Conservation (phyloP, 1,139 yeast species). For the Pichia sp. region DNA sequence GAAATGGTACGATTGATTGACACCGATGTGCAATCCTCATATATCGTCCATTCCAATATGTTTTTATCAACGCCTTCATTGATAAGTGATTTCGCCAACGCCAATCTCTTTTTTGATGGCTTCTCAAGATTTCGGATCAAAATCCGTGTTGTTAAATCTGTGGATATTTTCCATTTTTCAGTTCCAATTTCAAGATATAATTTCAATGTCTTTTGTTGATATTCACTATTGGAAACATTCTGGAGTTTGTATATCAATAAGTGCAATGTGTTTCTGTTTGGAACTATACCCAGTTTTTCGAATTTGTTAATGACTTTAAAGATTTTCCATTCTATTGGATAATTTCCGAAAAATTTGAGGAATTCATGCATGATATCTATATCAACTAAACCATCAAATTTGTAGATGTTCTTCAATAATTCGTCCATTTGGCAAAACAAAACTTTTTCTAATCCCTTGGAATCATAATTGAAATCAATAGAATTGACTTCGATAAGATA, state of each 20-base stretch:
- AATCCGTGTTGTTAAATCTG: constrained; percentile 11
- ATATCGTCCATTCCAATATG: constrained; percentile 2
- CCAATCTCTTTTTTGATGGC: constrained; percentile 9
- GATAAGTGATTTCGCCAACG: constrained; percentile 3
- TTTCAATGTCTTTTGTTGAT: constrained; percentile 3
- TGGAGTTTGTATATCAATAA: constrained; percentile 8
- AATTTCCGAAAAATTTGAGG: constrained; percentile 9
- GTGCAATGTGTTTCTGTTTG: constrained; percentile 14
- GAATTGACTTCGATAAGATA: constrained; percentile 8
- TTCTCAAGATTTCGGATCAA: background rate
- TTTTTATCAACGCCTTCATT: constrained; percentile 13
- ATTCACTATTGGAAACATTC: background rate
- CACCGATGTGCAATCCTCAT: constrained; percentile 8
- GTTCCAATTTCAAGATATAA: constrained; percentile 7
- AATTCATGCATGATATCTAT: constrained; percentile 12
- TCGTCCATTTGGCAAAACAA: constrained; percentile 4
- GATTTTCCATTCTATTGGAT: background rate
- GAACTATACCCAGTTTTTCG: constrained; percentile 11
- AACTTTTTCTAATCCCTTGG: background rate
- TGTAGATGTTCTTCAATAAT: constrained; percentile 4
- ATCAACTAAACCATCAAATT: constrained; percentile 12
- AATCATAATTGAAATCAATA: constrained; percentile 7
- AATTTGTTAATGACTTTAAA: constrained; percentile 7
- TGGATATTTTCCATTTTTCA: constrained; percentile 8
- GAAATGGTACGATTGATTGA: background rate